phyloP scores from a whole-genome alignment of 202 grass and related monocot species.

The Saccharum hybrid region DNA sequence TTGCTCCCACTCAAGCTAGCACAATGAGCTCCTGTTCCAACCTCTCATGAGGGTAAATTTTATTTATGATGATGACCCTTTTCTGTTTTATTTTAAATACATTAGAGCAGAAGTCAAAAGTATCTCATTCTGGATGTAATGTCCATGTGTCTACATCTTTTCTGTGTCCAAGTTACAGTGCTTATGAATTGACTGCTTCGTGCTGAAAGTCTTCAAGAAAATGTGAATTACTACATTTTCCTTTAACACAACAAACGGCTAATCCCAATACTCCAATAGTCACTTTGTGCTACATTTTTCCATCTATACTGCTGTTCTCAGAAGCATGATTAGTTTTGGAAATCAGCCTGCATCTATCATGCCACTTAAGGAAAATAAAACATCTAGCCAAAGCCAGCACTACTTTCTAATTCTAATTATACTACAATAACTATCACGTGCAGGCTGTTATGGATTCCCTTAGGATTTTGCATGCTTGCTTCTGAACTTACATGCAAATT shows the following conservation, averaged over 20 bases:
- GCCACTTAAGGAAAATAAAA: constrained; percentile 1
- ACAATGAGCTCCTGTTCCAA: background rate
- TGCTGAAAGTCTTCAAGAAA: background rate
- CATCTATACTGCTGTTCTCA: background rate
- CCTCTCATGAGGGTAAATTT: background rate
- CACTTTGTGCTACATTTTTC: background rate
- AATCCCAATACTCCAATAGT: background rate
- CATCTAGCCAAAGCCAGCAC: background rate
- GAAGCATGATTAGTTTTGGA: background rate
- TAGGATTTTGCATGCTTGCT: constrained; percentile 25
- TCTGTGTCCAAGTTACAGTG: background rate
- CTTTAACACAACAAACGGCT: background rate
- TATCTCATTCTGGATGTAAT: constrained; percentile 21
- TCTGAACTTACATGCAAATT: constrained; percentile 22
- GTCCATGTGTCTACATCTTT: background rate
- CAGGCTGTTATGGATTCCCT: background rate
- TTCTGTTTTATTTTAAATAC: background rate
- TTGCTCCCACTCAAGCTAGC: constrained; percentile 32
- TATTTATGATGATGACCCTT: background rate
- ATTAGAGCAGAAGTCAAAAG: background rate
- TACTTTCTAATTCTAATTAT: background rate
- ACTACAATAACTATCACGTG: background rate
- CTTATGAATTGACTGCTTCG: constrained; percentile 1
- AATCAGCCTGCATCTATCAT: background rate
- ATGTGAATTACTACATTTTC: constrained; percentile 10